phyloP scores from a whole-genome alignment of 2,329 filamentous ascomycete genomes.

The Aspergillus neoniger region DNA sequence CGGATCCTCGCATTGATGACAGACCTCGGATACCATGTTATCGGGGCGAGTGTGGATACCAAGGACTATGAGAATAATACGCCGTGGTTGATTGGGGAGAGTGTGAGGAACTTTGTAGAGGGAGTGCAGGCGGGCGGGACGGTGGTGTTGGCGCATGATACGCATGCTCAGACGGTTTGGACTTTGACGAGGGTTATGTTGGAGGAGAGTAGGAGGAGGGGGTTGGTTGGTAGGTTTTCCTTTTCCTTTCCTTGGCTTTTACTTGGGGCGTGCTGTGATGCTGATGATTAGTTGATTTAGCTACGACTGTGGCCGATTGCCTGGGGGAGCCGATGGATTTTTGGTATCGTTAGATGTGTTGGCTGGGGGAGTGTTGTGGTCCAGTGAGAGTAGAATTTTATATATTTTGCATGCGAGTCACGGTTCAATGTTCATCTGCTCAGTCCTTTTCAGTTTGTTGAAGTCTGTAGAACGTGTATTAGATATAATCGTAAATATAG shows the following conservation, averaged over 20 bases:
- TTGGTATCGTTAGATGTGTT: conserved; percentile 50
- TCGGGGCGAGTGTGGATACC: conserved; percentile 47
- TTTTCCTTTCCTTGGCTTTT: background rate
- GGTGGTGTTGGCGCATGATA: conserved; percentile 42
- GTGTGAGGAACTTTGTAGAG: conserved; percentile 34
- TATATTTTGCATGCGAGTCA: background rate
- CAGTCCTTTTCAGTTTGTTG: too few species aligned
- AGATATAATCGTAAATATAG: background rate
- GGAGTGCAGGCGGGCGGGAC: conserved; percentile 36
- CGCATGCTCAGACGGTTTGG: conserved; percentile 39
- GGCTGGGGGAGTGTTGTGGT: too few species aligned
- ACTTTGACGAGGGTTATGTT: conserved; percentile 38
- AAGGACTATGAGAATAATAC: conserved; percentile 44
- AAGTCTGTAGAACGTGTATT: too few species aligned
- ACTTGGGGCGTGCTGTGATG: background rate
- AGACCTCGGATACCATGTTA: conserved; percentile 49
- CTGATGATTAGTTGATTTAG: conserved; percentile 23
- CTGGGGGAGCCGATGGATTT: conserved; percentile 54
- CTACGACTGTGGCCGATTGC: conserved; percentile 61
- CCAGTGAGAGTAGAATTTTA: background rate
- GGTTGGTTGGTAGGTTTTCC: conserved; percentile 37
- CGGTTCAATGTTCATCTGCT: too few species aligned
- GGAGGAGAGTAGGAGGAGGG: conserved; percentile 41
- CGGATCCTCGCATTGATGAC: conserved; percentile 39
- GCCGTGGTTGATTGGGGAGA: conserved; percentile 30